These are phyloP conservation scores for Cucurbita ficifolia DNA, from an alignment of 306 rosid species.

Conservation along the genomic window DNA sequence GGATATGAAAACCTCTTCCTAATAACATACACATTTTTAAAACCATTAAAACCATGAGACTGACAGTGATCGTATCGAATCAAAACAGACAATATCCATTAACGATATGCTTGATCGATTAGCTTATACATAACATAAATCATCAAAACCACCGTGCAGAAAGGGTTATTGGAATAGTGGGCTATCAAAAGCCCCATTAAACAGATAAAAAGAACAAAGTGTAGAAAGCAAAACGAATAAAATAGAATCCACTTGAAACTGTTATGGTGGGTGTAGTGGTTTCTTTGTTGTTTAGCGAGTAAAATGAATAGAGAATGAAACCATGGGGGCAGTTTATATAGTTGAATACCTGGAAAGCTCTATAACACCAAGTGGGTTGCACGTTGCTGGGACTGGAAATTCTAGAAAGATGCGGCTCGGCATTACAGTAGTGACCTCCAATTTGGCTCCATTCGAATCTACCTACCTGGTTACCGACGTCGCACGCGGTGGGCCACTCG, in stretches of 20 bases:
- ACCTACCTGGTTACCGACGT: not conserved
- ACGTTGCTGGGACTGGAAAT: not conserved
- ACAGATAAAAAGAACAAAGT: not conserved
- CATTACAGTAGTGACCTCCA: not conserved
- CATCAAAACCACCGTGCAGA: not conserved
- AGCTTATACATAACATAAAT: not conserved
- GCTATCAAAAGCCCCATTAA: not conserved
- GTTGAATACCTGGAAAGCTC: conserved; percentile 7
- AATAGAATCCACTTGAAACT: not conserved
- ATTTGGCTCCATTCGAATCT: not conserved
- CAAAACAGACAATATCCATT: not conserved
- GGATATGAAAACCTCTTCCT: no score
- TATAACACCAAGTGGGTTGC: not conserved
- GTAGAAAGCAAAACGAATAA: not conserved
- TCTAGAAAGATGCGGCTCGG: not conserved
- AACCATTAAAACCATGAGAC: no score
- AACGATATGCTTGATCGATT: not conserved
- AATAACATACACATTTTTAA: no score
- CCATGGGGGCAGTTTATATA: not conserved
- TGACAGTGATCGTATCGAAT: not conserved
- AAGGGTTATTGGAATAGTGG: not conserved
- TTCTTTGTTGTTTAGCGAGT: not conserved
- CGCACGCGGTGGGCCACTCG: conserved; percentile 9
- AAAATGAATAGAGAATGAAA: not conserved
- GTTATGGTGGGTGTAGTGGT: conserved; percentile 1